Conservation (phyloP, 208 protist species). For the Wallacemonas sp. region DNA sequence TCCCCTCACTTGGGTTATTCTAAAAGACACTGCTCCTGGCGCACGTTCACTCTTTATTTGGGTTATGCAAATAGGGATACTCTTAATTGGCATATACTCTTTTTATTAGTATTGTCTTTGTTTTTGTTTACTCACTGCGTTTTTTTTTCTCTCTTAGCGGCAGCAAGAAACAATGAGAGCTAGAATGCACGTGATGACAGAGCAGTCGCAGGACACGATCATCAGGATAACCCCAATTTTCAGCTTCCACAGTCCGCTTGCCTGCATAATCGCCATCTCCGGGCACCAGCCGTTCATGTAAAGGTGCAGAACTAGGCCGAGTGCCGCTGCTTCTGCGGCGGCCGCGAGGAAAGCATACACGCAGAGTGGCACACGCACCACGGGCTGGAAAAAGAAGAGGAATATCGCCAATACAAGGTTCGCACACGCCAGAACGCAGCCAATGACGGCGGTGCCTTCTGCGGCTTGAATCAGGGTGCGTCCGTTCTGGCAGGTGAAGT, state of each 20-base stretch:
- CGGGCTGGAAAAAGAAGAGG: conserved; percentile 25
- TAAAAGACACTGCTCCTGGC: no score
- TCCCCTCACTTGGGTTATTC: conserved; percentile 5
- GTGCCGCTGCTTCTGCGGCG: conserved; percentile 19
- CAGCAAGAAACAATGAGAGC: conserved; percentile 19
- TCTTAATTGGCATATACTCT: no score
- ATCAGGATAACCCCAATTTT: conserved; percentile 23
- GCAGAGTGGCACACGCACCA: conserved; percentile 26
- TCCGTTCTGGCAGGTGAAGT: conserved; percentile 48
- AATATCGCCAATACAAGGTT: conserved; percentile 48
- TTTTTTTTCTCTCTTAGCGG: conserved; percentile 6
- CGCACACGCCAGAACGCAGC: conserved; percentile 28
- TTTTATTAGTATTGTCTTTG: neutral
- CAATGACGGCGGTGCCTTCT: conserved; percentile 45
- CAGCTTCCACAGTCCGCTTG: conserved; percentile 20
- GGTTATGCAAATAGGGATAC: no score
- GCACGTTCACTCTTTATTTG: no score
- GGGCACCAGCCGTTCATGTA: conserved; percentile 52
- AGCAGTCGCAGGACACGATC: conserved; percentile 12
- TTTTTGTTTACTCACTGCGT: no score
- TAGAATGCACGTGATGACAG: conserved; percentile 21
- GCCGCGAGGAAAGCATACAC: conserved; percentile 17
- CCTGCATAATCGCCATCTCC: conserved; percentile 16
- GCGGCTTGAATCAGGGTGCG: conserved; percentile 49
- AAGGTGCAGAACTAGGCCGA: conserved; percentile 31